Conservation (phyloP, 257 asterid species). For the Vinca minor region DNA sequence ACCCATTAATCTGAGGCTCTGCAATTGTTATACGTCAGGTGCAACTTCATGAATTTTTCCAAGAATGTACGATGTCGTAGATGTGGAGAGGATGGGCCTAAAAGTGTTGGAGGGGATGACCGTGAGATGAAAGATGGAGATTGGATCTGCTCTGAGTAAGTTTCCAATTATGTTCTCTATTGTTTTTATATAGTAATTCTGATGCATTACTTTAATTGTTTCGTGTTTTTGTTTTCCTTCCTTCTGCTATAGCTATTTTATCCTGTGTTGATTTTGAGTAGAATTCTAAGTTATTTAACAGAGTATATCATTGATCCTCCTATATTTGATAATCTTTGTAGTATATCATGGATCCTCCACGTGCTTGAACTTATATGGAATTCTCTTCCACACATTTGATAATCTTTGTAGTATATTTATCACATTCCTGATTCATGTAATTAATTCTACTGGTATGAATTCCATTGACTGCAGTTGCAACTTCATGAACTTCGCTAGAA, state of each 20-base stretch:
- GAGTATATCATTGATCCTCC: too few species aligned
- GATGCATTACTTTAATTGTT: not conserved
- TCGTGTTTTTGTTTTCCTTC: too few species aligned
- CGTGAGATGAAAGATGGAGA: conserved; percentile 34
- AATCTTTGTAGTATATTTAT: not conserved
- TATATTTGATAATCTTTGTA: too few species aligned
- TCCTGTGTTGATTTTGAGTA: too few species aligned
- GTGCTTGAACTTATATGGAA: not conserved
- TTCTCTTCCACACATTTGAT: not conserved
- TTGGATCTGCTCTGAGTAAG: conserved; percentile 32
- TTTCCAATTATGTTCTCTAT: conserved; percentile 12
- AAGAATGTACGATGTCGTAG: conserved; percentile 17
- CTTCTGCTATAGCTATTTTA: too few species aligned
- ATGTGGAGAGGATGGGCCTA: conserved; percentile 31
- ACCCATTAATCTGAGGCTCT: conserved; percentile 8
- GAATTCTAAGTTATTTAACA: too few species aligned
- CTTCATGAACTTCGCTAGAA: conserved; percentile 68
- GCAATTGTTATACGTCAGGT: conserved; percentile 9
- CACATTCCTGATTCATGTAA: not conserved
- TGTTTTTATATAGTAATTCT: not conserved
- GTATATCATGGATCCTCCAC: too few species aligned
- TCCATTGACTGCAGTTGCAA: conserved; percentile 57
- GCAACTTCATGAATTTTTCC: conserved; percentile 30
- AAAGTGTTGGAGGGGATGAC: conserved; percentile 8
- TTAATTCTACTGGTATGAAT: not conserved